These are phyloP conservation scores for Jacaranda mimosifolia DNA, from an alignment of 257 asterid genomes.

Conservation along the genomic window DNA sequence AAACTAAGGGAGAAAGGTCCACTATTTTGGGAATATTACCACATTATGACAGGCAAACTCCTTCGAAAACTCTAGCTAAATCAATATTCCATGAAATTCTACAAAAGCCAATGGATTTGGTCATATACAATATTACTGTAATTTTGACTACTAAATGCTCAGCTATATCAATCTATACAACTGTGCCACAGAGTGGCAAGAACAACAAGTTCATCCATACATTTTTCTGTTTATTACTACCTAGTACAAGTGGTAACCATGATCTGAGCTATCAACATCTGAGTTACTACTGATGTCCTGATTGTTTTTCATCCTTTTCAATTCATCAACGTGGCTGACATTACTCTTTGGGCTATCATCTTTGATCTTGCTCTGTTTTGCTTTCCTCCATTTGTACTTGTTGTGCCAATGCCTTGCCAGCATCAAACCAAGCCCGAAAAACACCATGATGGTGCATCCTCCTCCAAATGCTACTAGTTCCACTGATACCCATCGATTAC, in stretches of 20 bases:
- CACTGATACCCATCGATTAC: slow-evolving; percentile 36
- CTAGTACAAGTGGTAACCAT: slow-evolving; percentile 61
- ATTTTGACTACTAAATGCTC: not conserved
- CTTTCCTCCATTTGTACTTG: slow-evolving; percentile 54
- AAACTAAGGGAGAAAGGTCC: not conserved
- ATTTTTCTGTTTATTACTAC: not conserved
- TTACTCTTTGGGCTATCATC: slow-evolving; percentile 49
- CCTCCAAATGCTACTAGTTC: slow-evolving; percentile 56
- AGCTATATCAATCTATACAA: not conserved
- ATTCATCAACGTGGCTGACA: slow-evolving; percentile 49
- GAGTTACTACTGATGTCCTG: slow-evolving; percentile 54
- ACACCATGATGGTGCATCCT: slow-evolving; percentile 50
- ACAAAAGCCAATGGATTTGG: not conserved
- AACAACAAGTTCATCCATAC: not conserved
- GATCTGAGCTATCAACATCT: slow-evolving; percentile 66
- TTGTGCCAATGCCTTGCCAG: slow-evolving; percentile 52
- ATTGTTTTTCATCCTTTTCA: slow-evolving; percentile 35
- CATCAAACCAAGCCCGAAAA: slow-evolving; percentile 50
- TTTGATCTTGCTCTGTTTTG: slow-evolving; percentile 29
- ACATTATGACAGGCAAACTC: not conserved
- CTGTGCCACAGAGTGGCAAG: not conserved
- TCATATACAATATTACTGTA: not conserved
- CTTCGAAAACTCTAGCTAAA: not conserved
- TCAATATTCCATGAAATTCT: not conserved
- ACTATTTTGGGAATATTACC: too few species aligned